These are phyloP conservation scores for Epichloe elymi DNA, from an alignment of 2,329 filamentous ascomycete genomes.

Conservation along the genomic window DNA sequence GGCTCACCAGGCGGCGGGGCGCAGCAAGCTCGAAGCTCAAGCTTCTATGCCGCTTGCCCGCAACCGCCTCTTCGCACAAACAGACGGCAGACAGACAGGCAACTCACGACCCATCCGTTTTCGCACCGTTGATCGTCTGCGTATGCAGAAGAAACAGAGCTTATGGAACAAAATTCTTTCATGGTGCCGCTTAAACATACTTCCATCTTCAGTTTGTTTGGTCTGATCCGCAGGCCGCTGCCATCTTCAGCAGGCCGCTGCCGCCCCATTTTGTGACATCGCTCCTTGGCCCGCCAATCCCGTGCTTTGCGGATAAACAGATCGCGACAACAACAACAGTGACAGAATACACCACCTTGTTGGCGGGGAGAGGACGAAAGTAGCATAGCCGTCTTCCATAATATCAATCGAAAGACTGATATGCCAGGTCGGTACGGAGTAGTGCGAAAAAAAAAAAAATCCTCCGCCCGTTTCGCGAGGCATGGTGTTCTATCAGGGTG, in stretches of 20 bases:
- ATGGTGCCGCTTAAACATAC: no score
- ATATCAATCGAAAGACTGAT: background rate
- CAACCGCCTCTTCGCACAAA: no score
- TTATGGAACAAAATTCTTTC: no score
- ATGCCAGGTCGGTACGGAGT: background rate
- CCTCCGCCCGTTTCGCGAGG: background rate
- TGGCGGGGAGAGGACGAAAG: background rate
- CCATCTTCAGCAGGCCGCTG: background rate
- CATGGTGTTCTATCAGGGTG: slow-evolving; percentile 3
- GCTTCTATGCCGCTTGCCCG: no score
- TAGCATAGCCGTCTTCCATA: background rate
- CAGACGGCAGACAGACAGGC: no score
- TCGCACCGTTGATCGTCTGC: no score
- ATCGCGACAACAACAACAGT: background rate
- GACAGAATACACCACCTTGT: background rate
- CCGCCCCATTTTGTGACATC: background rate
- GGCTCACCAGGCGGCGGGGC: no score
- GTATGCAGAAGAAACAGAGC: no score
- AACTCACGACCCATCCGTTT: no score
- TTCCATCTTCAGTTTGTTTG: no score
- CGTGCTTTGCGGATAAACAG: background rate
- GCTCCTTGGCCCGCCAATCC: background rate
- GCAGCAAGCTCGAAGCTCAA: no score
- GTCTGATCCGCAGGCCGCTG: background rate
- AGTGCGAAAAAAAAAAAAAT: background rate